Conservation (phyloP, 768 basidiomycete genomes). For the Suillus lakei region DNA sequence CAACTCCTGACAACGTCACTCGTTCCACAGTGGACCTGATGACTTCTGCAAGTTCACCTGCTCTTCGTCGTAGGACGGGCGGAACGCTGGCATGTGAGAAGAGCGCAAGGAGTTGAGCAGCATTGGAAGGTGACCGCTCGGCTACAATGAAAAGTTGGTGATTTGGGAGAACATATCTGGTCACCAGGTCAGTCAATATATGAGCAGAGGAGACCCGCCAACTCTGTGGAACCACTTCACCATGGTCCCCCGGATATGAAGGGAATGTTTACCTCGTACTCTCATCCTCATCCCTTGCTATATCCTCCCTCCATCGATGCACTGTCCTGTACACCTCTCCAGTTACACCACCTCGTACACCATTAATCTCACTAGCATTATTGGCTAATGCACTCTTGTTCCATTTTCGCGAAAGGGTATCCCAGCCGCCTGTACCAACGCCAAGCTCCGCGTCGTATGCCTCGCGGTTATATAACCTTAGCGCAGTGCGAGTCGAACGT, state of each 20-base stretch:
- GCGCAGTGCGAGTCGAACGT: slow-evolving; percentile 77
- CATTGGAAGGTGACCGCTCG: slow-evolving; percentile 71
- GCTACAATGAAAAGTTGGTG: slow-evolving; percentile 74
- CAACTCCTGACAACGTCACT: not conserved
- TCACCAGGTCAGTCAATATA: slow-evolving; percentile 1
- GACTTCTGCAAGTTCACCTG: slow-evolving; percentile 67
- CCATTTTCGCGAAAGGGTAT: slow-evolving; percentile 79
- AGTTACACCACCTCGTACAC: slow-evolving; percentile 43
- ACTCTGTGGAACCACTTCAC: not conserved
- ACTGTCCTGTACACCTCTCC: slow-evolving; percentile 70
- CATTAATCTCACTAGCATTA: slow-evolving; percentile 40
- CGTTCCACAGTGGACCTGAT: slow-evolving; percentile 53
- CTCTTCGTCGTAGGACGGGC: slow-evolving; percentile 62
- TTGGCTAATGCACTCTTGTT: slow-evolving; percentile 62
- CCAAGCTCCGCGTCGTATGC: slow-evolving; percentile 70
- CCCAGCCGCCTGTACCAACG: slow-evolving; percentile 75
- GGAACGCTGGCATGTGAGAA: slow-evolving; percentile 58
- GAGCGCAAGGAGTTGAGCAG: slow-evolving; percentile 61
- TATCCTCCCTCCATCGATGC: slow-evolving; percentile 82
- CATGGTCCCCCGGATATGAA: not conserved
- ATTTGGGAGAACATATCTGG: slow-evolving; percentile 76
- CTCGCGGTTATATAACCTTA: slow-evolving; percentile 72
- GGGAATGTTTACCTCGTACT: slow-evolving; percentile 64
- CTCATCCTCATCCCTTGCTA: slow-evolving; percentile 86
- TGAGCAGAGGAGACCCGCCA: not conserved